Evolutionary conservation across 306 rosid species (phyloP).

Genomic region (Erythrophleum fordii): DNA sequence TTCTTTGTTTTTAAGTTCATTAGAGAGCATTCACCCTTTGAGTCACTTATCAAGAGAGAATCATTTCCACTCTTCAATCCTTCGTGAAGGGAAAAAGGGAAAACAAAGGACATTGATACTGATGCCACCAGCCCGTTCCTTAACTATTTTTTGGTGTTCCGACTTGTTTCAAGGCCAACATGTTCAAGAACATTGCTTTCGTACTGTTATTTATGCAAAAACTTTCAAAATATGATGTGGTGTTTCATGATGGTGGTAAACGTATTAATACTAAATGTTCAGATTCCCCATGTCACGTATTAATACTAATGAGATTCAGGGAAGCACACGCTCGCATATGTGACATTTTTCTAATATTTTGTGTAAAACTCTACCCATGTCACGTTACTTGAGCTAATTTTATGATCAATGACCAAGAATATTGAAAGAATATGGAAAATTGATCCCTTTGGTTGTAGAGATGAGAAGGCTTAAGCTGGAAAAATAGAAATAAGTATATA

Average conservation of each 20-base stretch:
- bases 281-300: no score
- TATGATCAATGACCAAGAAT: background rate
- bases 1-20: background rate
- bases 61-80: constrained; percentile 24
- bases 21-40: constrained; percentile 9
- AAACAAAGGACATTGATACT: background rate
- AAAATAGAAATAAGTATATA: background rate
- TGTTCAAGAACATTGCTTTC: background rate
- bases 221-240: background rate
- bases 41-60: constrained; percentile 15
- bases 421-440: background rate
- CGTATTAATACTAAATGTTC: no score
- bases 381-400: background rate
- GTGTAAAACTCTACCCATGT: background rate
- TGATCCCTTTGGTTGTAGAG: background rate
- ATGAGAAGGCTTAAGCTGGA: background rate
- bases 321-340: no score
- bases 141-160: background rate
- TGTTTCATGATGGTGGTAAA: no score
- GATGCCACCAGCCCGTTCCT: background rate
- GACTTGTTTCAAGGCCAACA: background rate
- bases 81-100: background rate
- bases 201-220: background rate
- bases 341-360: no score
- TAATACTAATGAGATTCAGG: background rate